Base-by-base conservation (phyloP, 2,329 filamentous ascomycete genomes). In the Fusarium brevicatenulatum region DNA sequence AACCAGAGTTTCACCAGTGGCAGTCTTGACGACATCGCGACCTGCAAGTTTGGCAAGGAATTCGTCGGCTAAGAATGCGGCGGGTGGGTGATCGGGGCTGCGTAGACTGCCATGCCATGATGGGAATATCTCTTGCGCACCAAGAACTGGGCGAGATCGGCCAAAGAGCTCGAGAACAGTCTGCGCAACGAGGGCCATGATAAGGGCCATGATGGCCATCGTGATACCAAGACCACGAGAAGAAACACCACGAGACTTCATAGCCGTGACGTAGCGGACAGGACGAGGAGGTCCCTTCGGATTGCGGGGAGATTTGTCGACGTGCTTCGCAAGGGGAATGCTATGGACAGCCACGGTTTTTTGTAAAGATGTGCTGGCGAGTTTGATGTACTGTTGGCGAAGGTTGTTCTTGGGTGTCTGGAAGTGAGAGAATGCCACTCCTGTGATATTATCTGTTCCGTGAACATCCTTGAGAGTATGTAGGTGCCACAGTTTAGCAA, bases 271-370 rank as follows among this genome's bases (percentile, higher is more conserved):
- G 79, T 95, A 95, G 70, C 93, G 92, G 15, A 88, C 85, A 18
- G 85, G 83, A n/a, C 84, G 84, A 1, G 88, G 83, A 19, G 83
- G 81, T 1, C 78, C 80, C 62, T 81, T 83, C 57, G 80, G 80
- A 63, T 78, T 80, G 46, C 81, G 68, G 12, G 81, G 76, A 19
- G 80, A 72, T 63, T 80, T 80, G 73, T 85, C 82, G 55, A 83
- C 67, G 44, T 83, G 76, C 68, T 83, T 85, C 72, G 83, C 85
- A 53, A 97, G 87, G 1, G 93, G 91, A 70, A 97, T 91, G 43
- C 90, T 92, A 81, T 97, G 93, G 32, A 97, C 91, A 36, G 92
- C 90, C 44, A 95, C 90, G 1, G 91, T 93, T 80, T 95, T 95
- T 68, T 91, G 92, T 75, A 97, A 91, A 54, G 92, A 94, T 44